Percentiles rank a stretch among this genome's conserved stretches.
These are phyloP conservation scores for grape (Vitis vinifera) DNA, from an alignment of 164 flowering plant genomes.

Conservation along the genomic window DNA sequence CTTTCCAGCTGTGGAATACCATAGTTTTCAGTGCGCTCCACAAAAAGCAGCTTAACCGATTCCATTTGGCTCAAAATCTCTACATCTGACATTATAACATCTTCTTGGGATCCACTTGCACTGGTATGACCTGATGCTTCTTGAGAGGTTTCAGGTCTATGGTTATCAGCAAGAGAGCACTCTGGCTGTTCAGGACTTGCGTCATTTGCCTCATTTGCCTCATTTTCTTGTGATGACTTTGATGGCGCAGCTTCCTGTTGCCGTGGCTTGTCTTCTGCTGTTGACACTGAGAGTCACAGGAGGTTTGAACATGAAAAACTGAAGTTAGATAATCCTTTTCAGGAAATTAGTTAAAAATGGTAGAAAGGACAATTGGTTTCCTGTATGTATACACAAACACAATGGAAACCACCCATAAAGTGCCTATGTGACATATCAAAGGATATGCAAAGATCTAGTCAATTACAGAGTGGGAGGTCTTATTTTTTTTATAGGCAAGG, in stretches of 20 bases:
- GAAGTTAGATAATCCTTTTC: too few relatives aligned
- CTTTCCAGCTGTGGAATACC: slow-evolving; percentile 90
- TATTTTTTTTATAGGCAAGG: too few relatives aligned
- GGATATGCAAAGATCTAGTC: too few relatives aligned
- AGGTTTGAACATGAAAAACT: not conserved
- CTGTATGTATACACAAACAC: too few relatives aligned
- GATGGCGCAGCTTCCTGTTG: slow-evolving; percentile 26
- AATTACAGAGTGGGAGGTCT: too few relatives aligned
- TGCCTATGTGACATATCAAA: too few relatives aligned
- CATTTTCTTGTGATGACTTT: slow-evolving; percentile 36
- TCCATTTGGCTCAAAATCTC: slow-evolving; percentile 52
- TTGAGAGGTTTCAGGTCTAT: slow-evolving; percentile 20
- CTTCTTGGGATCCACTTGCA: slow-evolving; percentile 27
- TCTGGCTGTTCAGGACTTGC: slow-evolving; percentile 26
- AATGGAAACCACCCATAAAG: too few relatives aligned
- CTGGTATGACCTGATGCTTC: slow-evolving; percentile 19
- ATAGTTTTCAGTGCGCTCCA: slow-evolving; percentile 57
- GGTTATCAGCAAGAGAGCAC: slow-evolving; percentile 19
- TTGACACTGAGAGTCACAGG: slow-evolving; percentile 9
- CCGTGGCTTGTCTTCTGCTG: slow-evolving; percentile 46
- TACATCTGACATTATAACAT: slow-evolving; percentile 44
- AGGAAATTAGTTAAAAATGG: too few relatives aligned
- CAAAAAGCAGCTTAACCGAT: slow-evolving; percentile 49
- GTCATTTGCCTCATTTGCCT: slow-evolving; percentile 35
- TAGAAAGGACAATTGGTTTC: too few relatives aligned